A percentile compares a stretch with the other conserved stretches of the same genome.
Conservation (phyloP, 2,329 filamentous ascomycete species). For the Simplicillium sp. region DNA sequence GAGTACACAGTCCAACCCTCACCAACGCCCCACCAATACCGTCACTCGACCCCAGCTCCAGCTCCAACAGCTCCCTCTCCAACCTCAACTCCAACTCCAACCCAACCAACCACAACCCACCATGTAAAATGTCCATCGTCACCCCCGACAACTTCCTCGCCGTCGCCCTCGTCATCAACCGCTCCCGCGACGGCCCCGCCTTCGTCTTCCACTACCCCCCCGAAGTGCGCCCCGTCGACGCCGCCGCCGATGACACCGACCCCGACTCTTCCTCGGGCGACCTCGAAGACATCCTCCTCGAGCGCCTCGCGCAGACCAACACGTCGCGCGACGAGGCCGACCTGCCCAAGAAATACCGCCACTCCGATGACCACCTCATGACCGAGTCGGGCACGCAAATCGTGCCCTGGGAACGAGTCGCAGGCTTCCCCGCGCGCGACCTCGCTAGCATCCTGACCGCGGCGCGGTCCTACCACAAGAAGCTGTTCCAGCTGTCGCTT, state of each 20-base stretch:
- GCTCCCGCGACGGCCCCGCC: constrained; percentile 68
- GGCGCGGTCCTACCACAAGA: constrained; percentile 67
- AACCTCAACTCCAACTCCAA: background rate
- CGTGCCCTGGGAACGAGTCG: constrained; percentile 62
- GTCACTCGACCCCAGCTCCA: background rate
- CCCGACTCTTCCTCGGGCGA: constrained; percentile 23
- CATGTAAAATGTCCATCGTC: constrained; percentile 36
- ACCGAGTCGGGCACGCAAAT: constrained; percentile 47
- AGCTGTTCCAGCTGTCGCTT: constrained; percentile 70
- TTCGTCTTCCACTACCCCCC: constrained; percentile 87
- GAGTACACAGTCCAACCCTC: too few species aligned
- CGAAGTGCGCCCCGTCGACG: constrained; percentile 29
- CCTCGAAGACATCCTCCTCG: constrained; percentile 41
- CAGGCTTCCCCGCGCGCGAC: constrained; percentile 66
- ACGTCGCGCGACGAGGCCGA: constrained; percentile 21
- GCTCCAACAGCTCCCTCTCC: background rate
- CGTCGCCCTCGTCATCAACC: constrained; percentile 63
- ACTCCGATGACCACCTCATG: constrained; percentile 45
- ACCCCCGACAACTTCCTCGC: constrained; percentile 52
- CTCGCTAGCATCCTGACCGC: constrained; percentile 75
- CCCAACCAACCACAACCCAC: background rate
- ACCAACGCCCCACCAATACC: too few species aligned
- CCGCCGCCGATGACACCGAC: constrained; percentile 19
- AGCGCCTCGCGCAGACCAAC: constrained; percentile 31
- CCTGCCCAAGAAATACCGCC: constrained; percentile 36